Percentiles rank a stretch among this genome's conserved stretches.
Evolutionary conservation across 441 rosid species (phyloP).

Genomic region (Bocquillonia castaneifolia): DNA sequence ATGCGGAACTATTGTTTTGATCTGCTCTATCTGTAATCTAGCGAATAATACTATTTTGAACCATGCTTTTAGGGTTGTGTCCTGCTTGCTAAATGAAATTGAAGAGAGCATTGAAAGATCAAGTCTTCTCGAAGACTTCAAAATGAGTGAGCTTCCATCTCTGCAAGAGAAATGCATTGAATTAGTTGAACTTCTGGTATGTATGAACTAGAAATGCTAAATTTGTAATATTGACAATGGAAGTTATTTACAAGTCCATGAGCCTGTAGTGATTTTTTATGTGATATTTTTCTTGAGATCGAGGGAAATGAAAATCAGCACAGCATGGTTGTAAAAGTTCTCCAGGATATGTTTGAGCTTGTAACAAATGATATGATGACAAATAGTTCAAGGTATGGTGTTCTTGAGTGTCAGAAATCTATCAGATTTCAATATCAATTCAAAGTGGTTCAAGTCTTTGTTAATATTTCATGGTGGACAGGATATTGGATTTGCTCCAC

Average conservation of each 20-base stretch:
- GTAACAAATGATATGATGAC: constrained; percentile 85
- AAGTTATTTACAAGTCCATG: constrained; percentile 5
- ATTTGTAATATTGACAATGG: constrained; percentile 12
- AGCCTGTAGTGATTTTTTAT: constrained; percentile 12
- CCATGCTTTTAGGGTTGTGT: constrained; percentile 47
- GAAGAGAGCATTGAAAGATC: constrained; percentile 68
- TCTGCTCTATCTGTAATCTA: constrained; percentile 10
- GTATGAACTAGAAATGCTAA: constrained; percentile 20
- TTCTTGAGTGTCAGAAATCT: constrained; percentile 10
- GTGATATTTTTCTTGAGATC: constrained; percentile 36
- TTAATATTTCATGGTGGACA: constrained; percentile 29
- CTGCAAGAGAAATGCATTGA: constrained; percentile 61
- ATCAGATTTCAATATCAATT: constrained; percentile 13
- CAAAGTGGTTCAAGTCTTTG: constrained; percentile 19
- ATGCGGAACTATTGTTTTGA: neutral
- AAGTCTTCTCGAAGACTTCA: constrained; percentile 69
- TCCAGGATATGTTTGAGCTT: constrained; percentile 93
- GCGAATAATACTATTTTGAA: constrained; percentile 15
- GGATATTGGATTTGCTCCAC: constrained; percentile 43
- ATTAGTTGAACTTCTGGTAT: constrained; percentile 87
- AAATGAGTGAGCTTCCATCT: constrained; percentile 66
- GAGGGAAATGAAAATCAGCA: constrained; percentile 58
- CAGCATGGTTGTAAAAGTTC: constrained; percentile 65
- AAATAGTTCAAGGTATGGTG: constrained; percentile 62
- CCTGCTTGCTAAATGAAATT: constrained; percentile 56